A percentile compares a stretch with the other conserved stretches of the same genome.
Conservation (phyloP, 805 yeast genomes). For the Trichomonascus vanleenenianus region DNA sequence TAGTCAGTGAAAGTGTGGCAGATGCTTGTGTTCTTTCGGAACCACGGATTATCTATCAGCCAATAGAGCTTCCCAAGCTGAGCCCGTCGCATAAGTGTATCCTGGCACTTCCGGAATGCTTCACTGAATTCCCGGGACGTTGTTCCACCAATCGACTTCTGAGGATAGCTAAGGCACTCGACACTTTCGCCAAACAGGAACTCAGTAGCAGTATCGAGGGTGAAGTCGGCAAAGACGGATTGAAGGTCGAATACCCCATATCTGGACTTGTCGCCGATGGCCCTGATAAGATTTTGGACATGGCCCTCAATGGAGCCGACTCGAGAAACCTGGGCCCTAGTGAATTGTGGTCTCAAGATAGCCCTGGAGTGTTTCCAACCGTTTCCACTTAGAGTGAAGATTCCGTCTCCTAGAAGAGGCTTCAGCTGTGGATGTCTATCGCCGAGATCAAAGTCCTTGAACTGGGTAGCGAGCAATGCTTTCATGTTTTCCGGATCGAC, state of each 20-base stretch:
- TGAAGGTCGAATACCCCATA: slow-evolving; percentile 22
- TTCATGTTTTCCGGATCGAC: slow-evolving; percentile 25
- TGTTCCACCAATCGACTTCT: slow-evolving; percentile 12
- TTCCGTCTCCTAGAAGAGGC: slow-evolving; percentile 30
- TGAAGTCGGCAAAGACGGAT: slow-evolving; percentile 23
- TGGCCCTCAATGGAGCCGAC: slow-evolving; percentile 21
- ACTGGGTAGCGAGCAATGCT: slow-evolving; percentile 24
- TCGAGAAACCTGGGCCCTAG: slow-evolving; percentile 26
- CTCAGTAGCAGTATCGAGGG: slow-evolving; percentile 32
- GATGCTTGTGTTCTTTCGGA: slow-evolving; percentile 25
- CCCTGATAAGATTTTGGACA: slow-evolving; percentile 16
- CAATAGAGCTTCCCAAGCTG: slow-evolving; percentile 16
- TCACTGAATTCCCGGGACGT: slow-evolving; percentile 10
- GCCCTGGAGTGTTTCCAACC: slow-evolving; percentile 32
- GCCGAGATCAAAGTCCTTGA: slow-evolving; percentile 24
- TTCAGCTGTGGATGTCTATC: slow-evolving; percentile 19
- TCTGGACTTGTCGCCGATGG: slow-evolving; percentile 2
- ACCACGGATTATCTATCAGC: slow-evolving; percentile 19
- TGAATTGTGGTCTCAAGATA: slow-evolving; percentile 30
- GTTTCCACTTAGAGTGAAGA: slow-evolving; percentile 28
- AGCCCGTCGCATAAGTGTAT: neutral
- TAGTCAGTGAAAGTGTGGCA: slow-evolving; percentile 32
- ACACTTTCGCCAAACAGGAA: slow-evolving; percentile 27
- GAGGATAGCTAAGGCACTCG: slow-evolving; percentile 13
- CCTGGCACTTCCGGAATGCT: neutral